Conservation (phyloP, 345 rosid species). For the Litchi chinensis region DNA sequence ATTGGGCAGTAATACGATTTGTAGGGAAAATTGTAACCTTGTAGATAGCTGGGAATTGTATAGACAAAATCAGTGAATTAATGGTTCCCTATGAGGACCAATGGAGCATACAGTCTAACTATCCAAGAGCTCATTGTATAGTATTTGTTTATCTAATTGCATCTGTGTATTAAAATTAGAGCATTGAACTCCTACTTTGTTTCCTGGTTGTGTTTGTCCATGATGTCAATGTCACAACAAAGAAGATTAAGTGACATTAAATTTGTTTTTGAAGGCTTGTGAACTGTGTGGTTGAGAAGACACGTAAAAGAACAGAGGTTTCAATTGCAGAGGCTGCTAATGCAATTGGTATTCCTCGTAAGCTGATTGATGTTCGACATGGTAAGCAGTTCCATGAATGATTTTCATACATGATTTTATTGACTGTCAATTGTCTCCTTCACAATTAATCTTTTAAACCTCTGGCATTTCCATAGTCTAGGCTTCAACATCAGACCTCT, state of each 20-base stretch:
- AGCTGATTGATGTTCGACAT: conserved; percentile 87
- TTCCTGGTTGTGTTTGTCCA: neutral
- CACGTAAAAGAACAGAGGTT: conserved; percentile 57
- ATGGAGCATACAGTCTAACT: neutral
- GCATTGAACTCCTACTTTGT: neutral
- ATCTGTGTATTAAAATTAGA: neutral
- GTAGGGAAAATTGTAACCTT: neutral
- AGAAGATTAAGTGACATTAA: conserved; percentile 5
- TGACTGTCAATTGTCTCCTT: neutral
- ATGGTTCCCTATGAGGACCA: neutral
- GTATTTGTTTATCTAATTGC: neutral
- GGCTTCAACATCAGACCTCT: neutral
- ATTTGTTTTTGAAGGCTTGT: conserved; percentile 66
- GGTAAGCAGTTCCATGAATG: conserved; percentile 48
- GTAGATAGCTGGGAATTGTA: neutral
- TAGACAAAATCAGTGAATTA: neutral
- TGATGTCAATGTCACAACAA: neutral
- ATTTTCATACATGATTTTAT: neutral
- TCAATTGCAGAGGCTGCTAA: conserved; percentile 93
- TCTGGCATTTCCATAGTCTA: neutral
- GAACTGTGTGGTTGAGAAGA: conserved; percentile 87
- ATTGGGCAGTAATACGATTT: neutral
- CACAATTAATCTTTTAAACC: neutral
- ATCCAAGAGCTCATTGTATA: neutral
- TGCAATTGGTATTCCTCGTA: conserved; percentile 81